phyloP scores from a whole-genome alignment of 169 alveolate species.

The Cryptosporidium canis region DNA sequence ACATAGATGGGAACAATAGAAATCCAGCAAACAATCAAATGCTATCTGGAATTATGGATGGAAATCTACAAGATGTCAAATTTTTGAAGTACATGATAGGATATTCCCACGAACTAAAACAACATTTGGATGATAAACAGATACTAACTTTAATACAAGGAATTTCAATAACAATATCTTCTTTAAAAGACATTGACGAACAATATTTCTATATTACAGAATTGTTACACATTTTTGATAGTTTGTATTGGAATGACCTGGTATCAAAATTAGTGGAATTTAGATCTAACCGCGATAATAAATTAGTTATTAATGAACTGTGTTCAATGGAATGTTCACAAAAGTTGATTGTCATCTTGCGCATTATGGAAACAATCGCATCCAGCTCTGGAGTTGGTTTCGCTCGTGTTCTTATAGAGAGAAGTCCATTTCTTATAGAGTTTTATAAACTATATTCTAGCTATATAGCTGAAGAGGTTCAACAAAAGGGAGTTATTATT shows the following conservation, averaged over 20 bases:
- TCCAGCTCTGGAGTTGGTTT: constrained; percentile 67
- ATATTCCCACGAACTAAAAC: constrained; percentile 57
- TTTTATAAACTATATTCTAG: constrained; percentile 38
- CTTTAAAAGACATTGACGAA: constrained; percentile 51
- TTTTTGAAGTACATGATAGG: constrained; percentile 58
- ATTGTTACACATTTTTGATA: constrained; percentile 30
- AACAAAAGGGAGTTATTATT: constrained; percentile 29
- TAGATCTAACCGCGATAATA: constrained; percentile 5
- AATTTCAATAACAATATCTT: constrained; percentile 43
- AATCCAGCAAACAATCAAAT: not conserved
- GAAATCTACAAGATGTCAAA: not conserved
- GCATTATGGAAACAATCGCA: constrained; percentile 70
- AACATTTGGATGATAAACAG: constrained; percentile 61
- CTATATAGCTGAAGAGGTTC: constrained; percentile 21
- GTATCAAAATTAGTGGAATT: not conserved
- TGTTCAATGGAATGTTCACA: constrained; percentile 67
- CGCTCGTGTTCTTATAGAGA: constrained; percentile 59
- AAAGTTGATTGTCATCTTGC: constrained; percentile 8
- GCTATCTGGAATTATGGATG: constrained; percentile 5
- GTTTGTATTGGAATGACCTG: constrained; percentile 54
- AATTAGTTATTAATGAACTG: constrained; percentile 1
- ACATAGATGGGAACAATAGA: constrained; percentile 6
- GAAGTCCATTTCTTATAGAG: constrained; percentile 35
- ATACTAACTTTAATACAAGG: constrained; percentile 58
- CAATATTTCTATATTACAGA: constrained; percentile 53